Evolutionary conservation across 2,329 filamentous ascomycete species (phyloP), one percentile per base, ranked within the genome.

Genomic region (Colletotrichum salicis): DNA sequence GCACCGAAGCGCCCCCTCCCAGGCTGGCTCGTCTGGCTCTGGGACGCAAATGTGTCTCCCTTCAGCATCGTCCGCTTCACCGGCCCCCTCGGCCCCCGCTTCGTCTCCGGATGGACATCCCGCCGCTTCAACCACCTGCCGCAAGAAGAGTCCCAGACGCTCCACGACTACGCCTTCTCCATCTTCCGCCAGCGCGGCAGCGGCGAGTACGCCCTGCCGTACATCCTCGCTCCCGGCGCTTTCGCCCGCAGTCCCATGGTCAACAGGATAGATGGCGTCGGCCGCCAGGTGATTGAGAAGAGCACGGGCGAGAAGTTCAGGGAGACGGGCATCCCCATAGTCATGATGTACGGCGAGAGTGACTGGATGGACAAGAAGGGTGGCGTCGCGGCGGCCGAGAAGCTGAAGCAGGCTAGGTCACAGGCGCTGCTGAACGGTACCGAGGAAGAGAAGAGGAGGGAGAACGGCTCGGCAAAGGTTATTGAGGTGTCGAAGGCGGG

Each of bases 351-450:
- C 79, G 96, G 96, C 74, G 95, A 98, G 77, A 92, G 96, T 78
- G 96, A 99, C 85, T 99, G 96, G 96, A 99, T 99, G 96, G 96
- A 99, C 76, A 91, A 96, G 10, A 90, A 91, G 0, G 96, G 95
- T 33, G 96, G 96, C 0, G 90, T 91, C 58, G 94, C 93, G 0
- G 91, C 95, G 0, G 90, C 93, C 78, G 90, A 95, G 82, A 95
- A 93, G 80, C 88, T 98, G 13, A 91, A 94, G 72, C 86, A 91
- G 70, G 90, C 92, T 74, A 89, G 88, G 74, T 82, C 83, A 31
- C 88, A 89, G 61, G 85, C 88, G 0, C 83, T 97, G 4, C 82
- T 86, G 13, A 81, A 87, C 27, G 93, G 88, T 27, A 92, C 88
- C 0, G 84, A 87, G 1, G 92, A 94, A 69, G 93, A 97, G 81